A percentile compares a stretch with the other conserved stretches of the same genome.
phyloP scores from a whole-genome alignment of 1,139 yeast species.

The Yamadazyma diospyri region DNA sequence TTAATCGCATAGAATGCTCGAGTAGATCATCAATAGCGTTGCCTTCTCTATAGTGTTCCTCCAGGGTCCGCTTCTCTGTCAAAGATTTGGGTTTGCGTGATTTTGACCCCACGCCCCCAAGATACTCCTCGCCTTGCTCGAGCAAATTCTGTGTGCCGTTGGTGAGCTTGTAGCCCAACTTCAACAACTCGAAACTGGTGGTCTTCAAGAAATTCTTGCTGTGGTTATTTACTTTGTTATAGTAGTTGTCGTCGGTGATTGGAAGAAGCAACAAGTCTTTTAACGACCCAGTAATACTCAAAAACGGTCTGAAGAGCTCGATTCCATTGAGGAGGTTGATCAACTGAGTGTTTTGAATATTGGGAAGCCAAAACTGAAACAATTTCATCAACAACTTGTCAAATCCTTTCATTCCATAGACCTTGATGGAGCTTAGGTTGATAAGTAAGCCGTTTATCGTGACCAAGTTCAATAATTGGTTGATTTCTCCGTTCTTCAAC shows the following conservation, averaged over 20 bases:
- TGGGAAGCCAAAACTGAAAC: conserved; percentile 79
- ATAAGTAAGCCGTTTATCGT: conserved; percentile 82
- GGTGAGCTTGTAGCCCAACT: conserved; percentile 80
- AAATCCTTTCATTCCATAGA: conserved; percentile 78
- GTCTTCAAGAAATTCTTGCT: conserved; percentile 73
- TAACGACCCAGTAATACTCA: conserved; percentile 76
- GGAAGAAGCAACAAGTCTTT: conserved; percentile 74
- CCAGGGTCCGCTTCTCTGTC: conserved; percentile 3
- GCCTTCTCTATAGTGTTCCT: conserved; percentile 10
- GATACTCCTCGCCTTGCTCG: conserved; percentile 73
- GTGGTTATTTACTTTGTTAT: conserved; percentile 72
- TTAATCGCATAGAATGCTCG: conserved; percentile 14
- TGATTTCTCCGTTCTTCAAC: conserved; percentile 77
- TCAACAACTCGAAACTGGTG: conserved; percentile 77
- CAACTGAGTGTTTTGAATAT: conserved; percentile 73
- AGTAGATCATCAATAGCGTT: conserved; percentile 11
- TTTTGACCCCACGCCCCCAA: conserved; percentile 65
- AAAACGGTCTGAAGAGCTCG: conserved; percentile 75
- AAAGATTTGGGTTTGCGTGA: conserved; percentile 22
- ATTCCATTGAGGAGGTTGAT: conserved; percentile 80
- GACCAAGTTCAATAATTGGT: conserved; percentile 85
- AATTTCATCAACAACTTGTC: conserved; percentile 53
- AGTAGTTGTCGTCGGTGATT: conserved; percentile 43
- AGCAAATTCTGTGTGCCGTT: conserved; percentile 83
- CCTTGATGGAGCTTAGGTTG: conserved; percentile 53